Evolutionary conservation across 139 green algal genomes (phyloP), one percentile per base, ranked within the genome.

Genomic region (Ostreobium quekettii): DNA sequence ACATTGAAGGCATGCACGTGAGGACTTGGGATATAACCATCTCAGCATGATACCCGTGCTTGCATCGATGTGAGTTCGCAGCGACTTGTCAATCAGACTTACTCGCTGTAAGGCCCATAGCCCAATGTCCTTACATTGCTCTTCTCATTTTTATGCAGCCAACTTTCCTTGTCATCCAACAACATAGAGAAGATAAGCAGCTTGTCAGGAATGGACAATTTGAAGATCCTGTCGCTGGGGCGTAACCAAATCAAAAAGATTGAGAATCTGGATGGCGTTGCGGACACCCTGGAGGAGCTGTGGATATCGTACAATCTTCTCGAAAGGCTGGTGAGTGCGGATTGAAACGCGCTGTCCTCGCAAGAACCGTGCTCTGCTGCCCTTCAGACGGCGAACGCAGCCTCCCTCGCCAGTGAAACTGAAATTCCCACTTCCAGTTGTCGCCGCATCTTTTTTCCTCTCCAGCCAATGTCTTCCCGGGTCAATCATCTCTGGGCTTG

Each of bases 201-300:
- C 49, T 70, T 96, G 66, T 75, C 78, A 3, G 88, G 86, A 11
- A 79, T 95, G 77, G 81, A 92, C 22, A 85, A 78, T 29, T 77
- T 97, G 5, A 73, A 86, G 56, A 80, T 91, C 3, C 75, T 97
- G 28, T 95, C 86, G 0, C 71, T 97, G 2, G 88, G 89, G 5
- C 78, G 91, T 32, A 97, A 97, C 64, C 77, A 83, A 47, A 89
- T 97, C n/a, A 96, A 96, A 70, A 95, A 93, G 76, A 83, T 96
- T 57, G 92, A 97, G 66, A 92, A 92, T 71, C 53, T 97, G 57
- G 91, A 97, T 22, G 79, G 71, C 0, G 85, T 97, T 31, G 76
- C 85, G 32, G 84, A 88, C 32, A 96, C 89, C 1, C 76, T 97
- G 39, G 78, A 92, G 60, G 84, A 97, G 83, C 83, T 97, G 19